Evolutionary conservation across 164 flowering plant species (phyloP).

Genomic region (Aristolochia contorta): DNA sequence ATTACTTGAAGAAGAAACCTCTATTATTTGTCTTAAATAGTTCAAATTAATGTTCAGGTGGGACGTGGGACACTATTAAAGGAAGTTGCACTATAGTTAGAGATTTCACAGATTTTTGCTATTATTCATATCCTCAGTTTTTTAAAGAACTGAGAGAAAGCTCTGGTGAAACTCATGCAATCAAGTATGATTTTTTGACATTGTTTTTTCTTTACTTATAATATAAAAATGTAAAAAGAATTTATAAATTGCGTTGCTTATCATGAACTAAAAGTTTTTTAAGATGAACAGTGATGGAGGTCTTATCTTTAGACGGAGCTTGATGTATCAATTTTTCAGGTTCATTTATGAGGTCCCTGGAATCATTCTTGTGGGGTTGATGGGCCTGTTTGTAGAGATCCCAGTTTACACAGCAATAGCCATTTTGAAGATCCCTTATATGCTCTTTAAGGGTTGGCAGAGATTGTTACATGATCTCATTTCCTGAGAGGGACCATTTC

Average conservation of each 20-base stretch:
- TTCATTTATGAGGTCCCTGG: slow-evolving; percentile 74
- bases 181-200: slow-evolving; percentile 35
- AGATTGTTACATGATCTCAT: slow-evolving; percentile 65
- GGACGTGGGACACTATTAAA: slow-evolving; percentile 80
- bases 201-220: neutral
- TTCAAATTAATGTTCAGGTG: slow-evolving; percentile 44
- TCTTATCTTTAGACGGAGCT: neutral
- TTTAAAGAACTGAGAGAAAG: slow-evolving; percentile 66
- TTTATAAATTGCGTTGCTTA: neutral
- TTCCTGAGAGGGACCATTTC: slow-evolving; percentile 92
- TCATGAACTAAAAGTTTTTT: neutral
- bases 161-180: slow-evolving; percentile 41
- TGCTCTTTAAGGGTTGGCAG: slow-evolving; percentile 88
- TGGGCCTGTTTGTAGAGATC: slow-evolving; percentile 80
- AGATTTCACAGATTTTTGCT: slow-evolving; percentile 75
- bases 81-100: slow-evolving; percentile 82
- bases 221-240: neutral
- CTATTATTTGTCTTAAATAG: neutral
- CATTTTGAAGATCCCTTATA: slow-evolving; percentile 71
- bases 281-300: neutral
- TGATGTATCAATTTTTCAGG: slow-evolving; percentile 27
- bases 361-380: slow-evolving; percentile 53
- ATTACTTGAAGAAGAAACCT: neutral
- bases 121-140: slow-evolving; percentile 65
- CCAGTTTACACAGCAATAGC: slow-evolving; percentile 74